Percentiles rank a stretch among this genome's conserved stretches.
These are phyloP conservation scores for Colletotrichum tropicicola DNA, from an alignment of 2,329 filamentous ascomycete genomes.

Conservation along the genomic window DNA sequence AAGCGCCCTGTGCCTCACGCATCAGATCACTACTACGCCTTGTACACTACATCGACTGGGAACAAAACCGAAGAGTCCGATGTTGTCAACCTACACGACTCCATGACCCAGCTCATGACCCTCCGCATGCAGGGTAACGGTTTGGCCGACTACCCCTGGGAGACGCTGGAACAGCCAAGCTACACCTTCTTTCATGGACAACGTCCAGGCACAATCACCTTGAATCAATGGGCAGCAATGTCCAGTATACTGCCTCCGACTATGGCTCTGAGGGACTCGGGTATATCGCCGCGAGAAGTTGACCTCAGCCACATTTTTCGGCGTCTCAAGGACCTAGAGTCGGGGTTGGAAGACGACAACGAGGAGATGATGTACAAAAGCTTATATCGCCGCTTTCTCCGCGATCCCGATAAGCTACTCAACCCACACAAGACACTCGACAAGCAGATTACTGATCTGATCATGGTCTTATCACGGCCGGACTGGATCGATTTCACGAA, in stretches of 20 bases:
- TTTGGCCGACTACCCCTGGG: slow-evolving; percentile 65
- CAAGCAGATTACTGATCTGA: slow-evolving; percentile 77
- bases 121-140: slow-evolving; percentile 55
- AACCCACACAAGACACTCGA: slow-evolving; percentile 72
- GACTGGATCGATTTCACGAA: slow-evolving; percentile 80
- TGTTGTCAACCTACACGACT: slow-evolving; percentile 58
- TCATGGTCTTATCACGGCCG: slow-evolving; percentile 72
- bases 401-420: slow-evolving; percentile 70
- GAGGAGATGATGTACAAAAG: slow-evolving; percentile 68
- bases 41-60: slow-evolving; percentile 62
- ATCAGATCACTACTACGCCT: slow-evolving; percentile 62
- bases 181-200: slow-evolving; percentile 73
- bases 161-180: slow-evolving; percentile 79
- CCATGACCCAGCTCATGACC: slow-evolving; percentile 68
- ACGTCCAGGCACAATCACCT: slow-evolving; percentile 74
- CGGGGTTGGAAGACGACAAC: slow-evolving; percentile 64
- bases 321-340: slow-evolving; percentile 66
- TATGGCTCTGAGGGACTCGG: slow-evolving; percentile 67
- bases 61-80: slow-evolving; percentile 56
- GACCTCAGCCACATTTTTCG: slow-evolving; percentile 65
- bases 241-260: slow-evolving; percentile 64
- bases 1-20: slow-evolving; percentile 63
- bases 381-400: slow-evolving; percentile 74
- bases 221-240: slow-evolving; percentile 74
- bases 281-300: slow-evolving; percentile 67